Evolutionary conservation across 257 asterid genomes (phyloP).

Genomic region (Nyctanthes arbortristis): DNA sequence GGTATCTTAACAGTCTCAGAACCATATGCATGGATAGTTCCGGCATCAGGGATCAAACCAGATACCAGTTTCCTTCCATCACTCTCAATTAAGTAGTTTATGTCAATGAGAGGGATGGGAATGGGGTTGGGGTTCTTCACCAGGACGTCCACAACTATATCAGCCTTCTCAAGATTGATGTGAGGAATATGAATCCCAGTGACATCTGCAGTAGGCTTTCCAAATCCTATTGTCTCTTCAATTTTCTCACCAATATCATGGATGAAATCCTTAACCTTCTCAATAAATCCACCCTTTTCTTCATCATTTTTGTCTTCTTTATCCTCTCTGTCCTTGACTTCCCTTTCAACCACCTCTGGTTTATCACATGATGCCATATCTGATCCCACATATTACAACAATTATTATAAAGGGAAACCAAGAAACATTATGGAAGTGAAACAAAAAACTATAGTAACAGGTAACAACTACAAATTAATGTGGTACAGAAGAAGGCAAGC

Average conservation of each 20-base stretch:
- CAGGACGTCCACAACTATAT: conserved; percentile 69
- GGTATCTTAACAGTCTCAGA: conserved; percentile 89
- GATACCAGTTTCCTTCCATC: conserved; percentile 84
- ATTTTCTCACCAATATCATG: conserved; percentile 91
- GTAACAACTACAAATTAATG: not conserved
- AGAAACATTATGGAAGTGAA: conserved; percentile 4
- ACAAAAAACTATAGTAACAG: no score
- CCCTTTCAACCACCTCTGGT: conserved; percentile 54
- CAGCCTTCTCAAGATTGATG: conserved; percentile 80
- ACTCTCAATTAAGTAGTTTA: conserved; percentile 80
- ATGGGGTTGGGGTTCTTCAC: conserved; percentile 83
- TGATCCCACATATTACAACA: conserved; percentile 19
- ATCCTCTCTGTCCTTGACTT: conserved; percentile 41
- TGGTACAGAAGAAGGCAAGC: not conserved
- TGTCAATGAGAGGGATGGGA: conserved; percentile 92
- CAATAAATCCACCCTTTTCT: conserved; percentile 74
- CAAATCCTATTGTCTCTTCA: conserved; percentile 83
- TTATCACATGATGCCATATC: conserved; percentile 69
- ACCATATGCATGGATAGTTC: conserved; percentile 84
- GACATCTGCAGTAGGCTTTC: conserved; percentile 96
- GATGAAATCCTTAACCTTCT: conserved; percentile 80
- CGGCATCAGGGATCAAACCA: conserved; percentile 93
- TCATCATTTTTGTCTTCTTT: conserved; percentile 61
- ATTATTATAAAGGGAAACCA: not conserved
- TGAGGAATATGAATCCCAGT: conserved; percentile 67